These are phyloP conservation scores for Endoconidiophora polonica DNA, from an alignment of 2,329 filamentous ascomycete genomes.

Conservation along the genomic window DNA sequence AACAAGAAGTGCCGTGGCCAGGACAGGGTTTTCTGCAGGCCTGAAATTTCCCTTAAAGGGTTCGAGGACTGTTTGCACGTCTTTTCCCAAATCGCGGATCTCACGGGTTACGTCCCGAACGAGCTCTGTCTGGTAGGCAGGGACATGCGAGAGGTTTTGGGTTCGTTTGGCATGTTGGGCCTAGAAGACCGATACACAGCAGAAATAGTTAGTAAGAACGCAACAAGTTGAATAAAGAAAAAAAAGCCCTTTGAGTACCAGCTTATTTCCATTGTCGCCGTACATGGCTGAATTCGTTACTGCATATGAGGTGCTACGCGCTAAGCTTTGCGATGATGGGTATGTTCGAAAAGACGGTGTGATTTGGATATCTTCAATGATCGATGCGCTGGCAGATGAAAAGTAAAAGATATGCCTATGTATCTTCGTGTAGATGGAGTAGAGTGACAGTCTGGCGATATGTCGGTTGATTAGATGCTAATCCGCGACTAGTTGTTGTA, in stretches of 20 bases:
- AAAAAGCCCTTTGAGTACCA: conserved; percentile 4
- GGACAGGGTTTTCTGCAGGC: conserved; percentile 63
- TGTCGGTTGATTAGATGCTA: neutral
- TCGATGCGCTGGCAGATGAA: no score
- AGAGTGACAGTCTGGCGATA: neutral
- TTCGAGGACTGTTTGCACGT: conserved; percentile 62
- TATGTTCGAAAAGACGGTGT: no score
- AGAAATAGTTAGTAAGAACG: neutral
- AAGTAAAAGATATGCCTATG: no score
- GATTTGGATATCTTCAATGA: no score
- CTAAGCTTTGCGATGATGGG: no score
- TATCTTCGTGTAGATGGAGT: neutral
- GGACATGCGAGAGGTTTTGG: conserved; percentile 69
- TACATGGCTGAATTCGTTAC: conserved; percentile 9
- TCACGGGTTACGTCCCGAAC: conserved; percentile 78
- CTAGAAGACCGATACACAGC: conserved; percentile 26
- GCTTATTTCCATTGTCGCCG: conserved; percentile 14
- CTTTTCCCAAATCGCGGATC: conserved; percentile 81
- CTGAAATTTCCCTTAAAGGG: conserved; percentile 77
- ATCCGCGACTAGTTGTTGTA: neutral
- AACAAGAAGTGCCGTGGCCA: conserved; percentile 76
- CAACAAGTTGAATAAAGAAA: neutral
- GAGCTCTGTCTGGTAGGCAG: conserved; percentile 81
- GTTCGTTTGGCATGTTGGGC: conserved; percentile 93
- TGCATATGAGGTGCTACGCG: no score